Conservation (phyloP, 2,329 filamentous ascomycete species). For the Trematosphaeria pertusa region DNA sequence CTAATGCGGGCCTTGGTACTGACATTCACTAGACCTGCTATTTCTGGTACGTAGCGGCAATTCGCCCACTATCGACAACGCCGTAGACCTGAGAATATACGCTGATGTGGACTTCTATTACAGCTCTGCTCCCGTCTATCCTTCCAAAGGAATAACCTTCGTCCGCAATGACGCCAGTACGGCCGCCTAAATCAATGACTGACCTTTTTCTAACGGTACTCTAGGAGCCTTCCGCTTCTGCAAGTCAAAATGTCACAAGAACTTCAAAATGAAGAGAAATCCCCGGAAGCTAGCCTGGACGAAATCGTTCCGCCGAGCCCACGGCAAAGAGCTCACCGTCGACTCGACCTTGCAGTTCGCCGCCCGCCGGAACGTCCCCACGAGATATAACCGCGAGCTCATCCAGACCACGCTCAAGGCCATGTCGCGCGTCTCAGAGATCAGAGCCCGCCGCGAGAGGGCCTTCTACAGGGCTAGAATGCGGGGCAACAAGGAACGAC, state of each 20-base stretch:
- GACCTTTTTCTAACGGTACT: not conserved
- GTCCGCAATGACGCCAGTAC: conserved; percentile 58
- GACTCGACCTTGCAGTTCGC: conserved; percentile 93
- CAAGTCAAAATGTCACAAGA: conserved; percentile 64
- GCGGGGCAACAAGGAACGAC: conserved; percentile 84
- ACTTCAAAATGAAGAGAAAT: conserved; percentile 98
- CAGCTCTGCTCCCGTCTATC: conserved; percentile 67
- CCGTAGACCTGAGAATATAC: too few species aligned
- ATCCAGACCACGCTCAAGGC: conserved; percentile 86
- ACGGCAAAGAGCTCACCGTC: conserved; percentile 75
- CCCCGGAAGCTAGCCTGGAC: conserved; percentile 92
- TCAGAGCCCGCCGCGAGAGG: conserved; percentile 81
- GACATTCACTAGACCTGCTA: too few species aligned
- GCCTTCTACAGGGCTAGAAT: conserved; percentile 95
- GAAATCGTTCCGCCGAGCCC: conserved; percentile 44
- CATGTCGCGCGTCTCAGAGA: conserved; percentile 90
- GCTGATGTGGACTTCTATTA: too few species aligned
- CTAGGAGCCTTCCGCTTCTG: conserved; percentile 71
- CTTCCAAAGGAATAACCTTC: conserved; percentile 64
- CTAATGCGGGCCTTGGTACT: too few species aligned
- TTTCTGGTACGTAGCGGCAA: too few species aligned
- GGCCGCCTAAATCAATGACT: not conserved
- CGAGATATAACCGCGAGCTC: conserved; percentile 94
- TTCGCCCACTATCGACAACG: too few species aligned
- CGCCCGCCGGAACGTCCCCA: conserved; percentile 89